phyloP scores from a whole-genome alignment of 306 rosid genomes.

The Myrica gale region DNA sequence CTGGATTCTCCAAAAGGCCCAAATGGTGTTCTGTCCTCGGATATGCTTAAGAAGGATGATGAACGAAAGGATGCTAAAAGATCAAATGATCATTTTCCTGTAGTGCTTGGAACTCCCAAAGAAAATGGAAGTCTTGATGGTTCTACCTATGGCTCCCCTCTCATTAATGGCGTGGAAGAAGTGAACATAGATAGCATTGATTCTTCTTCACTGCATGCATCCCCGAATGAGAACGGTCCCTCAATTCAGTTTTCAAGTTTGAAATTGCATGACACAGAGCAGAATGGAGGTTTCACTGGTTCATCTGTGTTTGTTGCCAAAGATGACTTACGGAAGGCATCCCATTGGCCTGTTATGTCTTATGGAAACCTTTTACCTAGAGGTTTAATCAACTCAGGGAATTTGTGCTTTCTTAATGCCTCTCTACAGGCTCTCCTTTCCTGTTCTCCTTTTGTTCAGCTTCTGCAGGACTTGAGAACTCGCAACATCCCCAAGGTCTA shows the following conservation, averaged over 20 bases:
- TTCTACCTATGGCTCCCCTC: slow-evolving; percentile 14
- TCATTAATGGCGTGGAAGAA: slow-evolving; percentile 35
- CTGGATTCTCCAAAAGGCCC: slow-evolving; percentile 33
- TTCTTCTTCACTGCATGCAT: slow-evolving; percentile 21
- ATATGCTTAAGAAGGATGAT: slow-evolving; percentile 34
- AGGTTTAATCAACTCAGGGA: slow-evolving; percentile 82
- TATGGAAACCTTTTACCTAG: slow-evolving; percentile 54
- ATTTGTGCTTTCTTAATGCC: slow-evolving; percentile 87
- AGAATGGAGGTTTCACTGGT: slow-evolving; percentile 34
- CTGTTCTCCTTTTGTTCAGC: slow-evolving; percentile 81
- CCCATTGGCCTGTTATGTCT: slow-evolving; percentile 41
- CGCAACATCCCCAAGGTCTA: slow-evolving; percentile 67
- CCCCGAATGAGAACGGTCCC: slow-evolving; percentile 34
- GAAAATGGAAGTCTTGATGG: slow-evolving; percentile 49
- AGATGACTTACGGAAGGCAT: slow-evolving; percentile 38
- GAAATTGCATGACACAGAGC: slow-evolving; percentile 34
- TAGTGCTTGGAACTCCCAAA: slow-evolving; percentile 29
- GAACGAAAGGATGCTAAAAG: slow-evolving; percentile 34
- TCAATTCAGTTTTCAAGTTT: slow-evolving; percentile 49
- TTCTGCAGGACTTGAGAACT: slow-evolving; percentile 63
- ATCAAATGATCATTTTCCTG: slow-evolving; percentile 26
- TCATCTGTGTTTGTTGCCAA: slow-evolving; percentile 29
- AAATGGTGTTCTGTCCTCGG: slow-evolving; percentile 22
- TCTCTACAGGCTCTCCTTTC: slow-evolving; percentile 86
- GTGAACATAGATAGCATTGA: slow-evolving; percentile 8